Evolutionary conservation across 2,329 filamentous ascomycete genomes (phyloP), one percentile per base, ranked within the genome.

Genomic region (Paracorniculantispora psalliotae): DNA sequence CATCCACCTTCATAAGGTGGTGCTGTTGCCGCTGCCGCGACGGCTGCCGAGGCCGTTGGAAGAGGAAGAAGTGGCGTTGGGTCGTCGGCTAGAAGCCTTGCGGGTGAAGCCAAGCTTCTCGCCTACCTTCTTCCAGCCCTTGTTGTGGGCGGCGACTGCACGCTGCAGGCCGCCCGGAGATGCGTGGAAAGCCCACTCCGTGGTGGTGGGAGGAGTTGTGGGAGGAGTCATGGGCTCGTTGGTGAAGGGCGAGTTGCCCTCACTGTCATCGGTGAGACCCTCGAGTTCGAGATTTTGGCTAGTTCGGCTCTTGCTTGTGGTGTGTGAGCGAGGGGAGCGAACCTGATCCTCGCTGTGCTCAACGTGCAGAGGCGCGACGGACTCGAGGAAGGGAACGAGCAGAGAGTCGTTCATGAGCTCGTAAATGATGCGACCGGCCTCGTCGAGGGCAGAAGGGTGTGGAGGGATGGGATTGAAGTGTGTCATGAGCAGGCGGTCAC

Each of bases 371-470:
- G 76, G 68, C 5, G 75, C 67, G n/a, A 82, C 74, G 0, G 81
- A 83, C 63, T 96, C 93, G 57, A 97, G 81, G 70, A 97, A 99
- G 0, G 93, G 92, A 0, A 96, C 87, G 54, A 97, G 80, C 0
- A 97, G 90, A 3, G 92, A 97, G 71, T 97, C 94, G 67, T 96
- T 96, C 92, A 99, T 97, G 59, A 99, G 79, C 66, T 97, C 94
- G 72, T 93, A 92, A 43, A 97, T 90, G 62, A 96, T 96, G 62
- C 84, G 83, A 25, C 96, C 89, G 21, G 94, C 92, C 53, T 90
- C 83, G 61, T 96, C 89, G 17, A 99, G 79, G 57, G 86, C 84
- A 43, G 87, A 84, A 1, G 94, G 92, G 60, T 85, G 77, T 5
- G 88, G 88, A 7, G 93, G 91, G 0, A 79, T 76, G 8, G 85